phyloP scores from a whole-genome alignment of 257 asterid genomes.

The Agastache rugosa region DNA sequence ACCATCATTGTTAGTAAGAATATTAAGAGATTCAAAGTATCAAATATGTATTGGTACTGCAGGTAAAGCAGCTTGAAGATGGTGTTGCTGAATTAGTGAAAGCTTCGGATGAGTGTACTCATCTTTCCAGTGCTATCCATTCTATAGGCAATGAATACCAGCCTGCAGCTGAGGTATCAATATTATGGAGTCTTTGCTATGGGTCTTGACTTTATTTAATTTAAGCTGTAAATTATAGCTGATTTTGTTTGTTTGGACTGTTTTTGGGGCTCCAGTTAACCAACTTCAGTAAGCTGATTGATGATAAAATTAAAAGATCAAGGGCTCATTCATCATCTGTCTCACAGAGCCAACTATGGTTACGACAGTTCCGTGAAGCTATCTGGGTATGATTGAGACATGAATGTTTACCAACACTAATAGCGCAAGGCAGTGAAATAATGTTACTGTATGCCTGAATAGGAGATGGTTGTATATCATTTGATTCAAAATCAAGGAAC shows the following conservation, averaged over 20 bases:
- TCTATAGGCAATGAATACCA: constrained; percentile 63
- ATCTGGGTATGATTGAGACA: constrained; percentile 71
- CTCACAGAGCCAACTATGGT: constrained; percentile 53
- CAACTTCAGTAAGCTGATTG: constrained; percentile 73
- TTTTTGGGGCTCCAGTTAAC: constrained; percentile 59
- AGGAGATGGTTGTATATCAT: background rate
- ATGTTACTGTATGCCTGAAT: constrained; percentile 3
- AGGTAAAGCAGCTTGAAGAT: constrained; percentile 90
- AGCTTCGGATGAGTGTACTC: constrained; percentile 70
- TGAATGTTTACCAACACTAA: constrained; percentile 14
- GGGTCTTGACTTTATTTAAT: constrained; percentile 3
- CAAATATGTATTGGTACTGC: constrained; percentile 27
- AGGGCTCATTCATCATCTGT: constrained; percentile 53
- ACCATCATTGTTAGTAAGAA: background rate
- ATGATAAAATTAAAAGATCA: constrained; percentile 58
- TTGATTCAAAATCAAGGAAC: constrained; percentile 17
- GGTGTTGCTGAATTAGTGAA: constrained; percentile 58
- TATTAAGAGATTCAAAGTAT: background rate
- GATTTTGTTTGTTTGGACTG: constrained; percentile 25
- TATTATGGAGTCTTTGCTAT: constrained; percentile 24
- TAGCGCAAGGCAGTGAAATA: constrained; percentile 5
- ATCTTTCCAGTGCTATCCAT: constrained; percentile 70
- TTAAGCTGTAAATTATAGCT: constrained; percentile 26
- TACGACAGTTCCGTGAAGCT: constrained; percentile 88
- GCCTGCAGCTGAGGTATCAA: constrained; percentile 64